Percentiles rank a stretch among this genome's conserved stretches.
These are phyloP conservation scores for Polytrichum formosum DNA, from an alignment of 225 moss, liverwort and hornwort genomes.

Conservation along the genomic window DNA sequence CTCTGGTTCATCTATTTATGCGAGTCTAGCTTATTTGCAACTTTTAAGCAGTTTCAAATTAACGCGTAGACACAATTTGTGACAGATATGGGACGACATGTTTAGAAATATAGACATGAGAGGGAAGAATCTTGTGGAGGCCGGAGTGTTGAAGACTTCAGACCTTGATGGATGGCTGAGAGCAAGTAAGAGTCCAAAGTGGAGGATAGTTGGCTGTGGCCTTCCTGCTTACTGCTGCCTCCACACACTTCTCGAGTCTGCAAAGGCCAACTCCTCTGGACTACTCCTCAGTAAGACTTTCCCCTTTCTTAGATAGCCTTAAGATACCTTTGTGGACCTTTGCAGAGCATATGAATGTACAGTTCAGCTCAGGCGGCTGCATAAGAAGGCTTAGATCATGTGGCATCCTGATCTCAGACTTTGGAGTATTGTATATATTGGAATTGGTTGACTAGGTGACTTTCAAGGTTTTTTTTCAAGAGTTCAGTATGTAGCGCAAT, in stretches of 20 bases:
- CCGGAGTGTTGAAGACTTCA: slow-evolving; percentile 45
- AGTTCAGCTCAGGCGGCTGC: too few relatives aligned
- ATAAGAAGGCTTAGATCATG: too few relatives aligned
- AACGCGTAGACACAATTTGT: slow-evolving; percentile 1
- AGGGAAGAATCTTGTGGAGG: slow-evolving; percentile 51
- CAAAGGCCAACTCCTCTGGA: slow-evolving; percentile 52
- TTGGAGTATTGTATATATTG: too few relatives aligned
- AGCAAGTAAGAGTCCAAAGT: slow-evolving; percentile 52
- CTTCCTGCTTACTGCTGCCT: slow-evolving; percentile 55
- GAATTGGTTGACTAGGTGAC: too few relatives aligned
- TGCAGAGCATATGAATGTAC: too few relatives aligned
- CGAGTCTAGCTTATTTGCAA: background rate
- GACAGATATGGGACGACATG: slow-evolving; percentile 74
- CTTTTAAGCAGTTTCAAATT: background rate
- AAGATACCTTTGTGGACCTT: too few relatives aligned
- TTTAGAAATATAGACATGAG: slow-evolving; percentile 48
- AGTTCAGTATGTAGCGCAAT: background rate
- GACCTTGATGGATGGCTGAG: slow-evolving; percentile 59
- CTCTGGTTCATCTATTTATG: too few relatives aligned
- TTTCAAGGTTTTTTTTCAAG: background rate
- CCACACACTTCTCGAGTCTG: slow-evolving; percentile 55
- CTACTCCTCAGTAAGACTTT: slow-evolving; percentile 53
- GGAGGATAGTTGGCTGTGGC: slow-evolving; percentile 58
- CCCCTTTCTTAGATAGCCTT: too few relatives aligned
- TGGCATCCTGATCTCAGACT: too few relatives aligned